Percentiles rank a stretch among this genome's conserved stretches.
Evolutionary conservation across 2,329 filamentous ascomycete species (phyloP).

Genomic region (Fusarium camptoceras): DNA sequence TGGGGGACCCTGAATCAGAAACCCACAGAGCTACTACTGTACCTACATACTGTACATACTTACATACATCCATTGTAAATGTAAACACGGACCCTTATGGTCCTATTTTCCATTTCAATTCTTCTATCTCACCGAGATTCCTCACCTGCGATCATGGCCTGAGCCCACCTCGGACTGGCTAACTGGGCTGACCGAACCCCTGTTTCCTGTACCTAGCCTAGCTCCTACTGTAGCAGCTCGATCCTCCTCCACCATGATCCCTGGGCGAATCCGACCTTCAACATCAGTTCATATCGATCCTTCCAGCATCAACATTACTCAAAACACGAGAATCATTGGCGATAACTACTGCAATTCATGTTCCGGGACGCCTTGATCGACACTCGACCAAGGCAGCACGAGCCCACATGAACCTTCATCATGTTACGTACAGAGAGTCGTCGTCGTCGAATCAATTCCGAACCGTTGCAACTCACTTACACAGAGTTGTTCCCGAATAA

Average conservation of each 20-base stretch:
- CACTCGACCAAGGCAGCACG: slow-evolving; percentile 8
- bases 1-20: slow-evolving; percentile 3
- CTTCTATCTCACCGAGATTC: slow-evolving; percentile 43
- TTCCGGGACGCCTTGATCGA: slow-evolving; percentile 17
- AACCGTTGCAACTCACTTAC: slow-evolving; percentile 23
- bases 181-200: slow-evolving; percentile 36
- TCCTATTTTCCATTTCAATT: slow-evolving; percentile 32
- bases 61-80: not conserved
- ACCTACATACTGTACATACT: not conserved
- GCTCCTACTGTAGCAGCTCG: not conserved
- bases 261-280: slow-evolving; percentile 28
- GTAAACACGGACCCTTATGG: slow-evolving; percentile 28
- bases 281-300: slow-evolving; percentile 34
- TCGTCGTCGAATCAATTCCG: slow-evolving; percentile 21
- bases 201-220: slow-evolving; percentile 12
- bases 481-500: slow-evolving; percentile 31
- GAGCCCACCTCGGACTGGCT: slow-evolving; percentile 23
- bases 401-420: slow-evolving; percentile 12
- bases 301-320: slow-evolving; percentile 6
- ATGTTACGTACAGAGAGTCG: slow-evolving; percentile 24
- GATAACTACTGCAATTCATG: not conserved
- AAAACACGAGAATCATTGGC: not conserved
- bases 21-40: slow-evolving; percentile 2
- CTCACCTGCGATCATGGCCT: slow-evolving; percentile 45
- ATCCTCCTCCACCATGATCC: slow-evolving; percentile 37